These are phyloP conservation scores for Euryodendron excelsum DNA, from an alignment of 148 eudicot genomes.

Conservation along the genomic window DNA sequence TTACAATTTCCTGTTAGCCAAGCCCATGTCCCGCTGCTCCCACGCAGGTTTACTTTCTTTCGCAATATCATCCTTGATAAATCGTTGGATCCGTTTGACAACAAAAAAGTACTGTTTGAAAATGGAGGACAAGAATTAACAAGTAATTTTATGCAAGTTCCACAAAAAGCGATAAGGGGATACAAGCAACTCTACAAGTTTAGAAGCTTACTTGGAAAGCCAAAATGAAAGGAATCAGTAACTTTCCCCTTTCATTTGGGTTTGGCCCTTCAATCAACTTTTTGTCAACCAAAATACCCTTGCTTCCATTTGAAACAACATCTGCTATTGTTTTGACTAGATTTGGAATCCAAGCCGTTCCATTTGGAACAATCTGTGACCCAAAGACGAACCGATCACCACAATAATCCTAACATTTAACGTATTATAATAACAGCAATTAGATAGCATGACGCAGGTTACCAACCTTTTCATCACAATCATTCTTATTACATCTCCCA, in stretches of 20 bases:
- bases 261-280: constrained; percentile 91
- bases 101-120: constrained; percentile 58
- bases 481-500: constrained; percentile 93
- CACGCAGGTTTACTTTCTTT: constrained; percentile 50
- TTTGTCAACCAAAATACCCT: constrained; percentile 67
- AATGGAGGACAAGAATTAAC: background rate
- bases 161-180: background rate
- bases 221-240: constrained; percentile 64
- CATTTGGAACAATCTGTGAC: constrained; percentile 75
- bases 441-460: background rate
- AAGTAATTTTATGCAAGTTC: background rate
- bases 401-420: background rate
- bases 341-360: constrained; percentile 86
- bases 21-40: constrained; percentile 38
- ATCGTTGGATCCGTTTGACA: constrained; percentile 41
- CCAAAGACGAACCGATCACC: background rate
- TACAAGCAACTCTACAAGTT: constrained; percentile 2
- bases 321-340: constrained; percentile 64
- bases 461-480: constrained; percentile 79
- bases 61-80: constrained; percentile 53
- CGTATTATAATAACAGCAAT: background rate
- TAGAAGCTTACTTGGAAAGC: constrained; percentile 64
- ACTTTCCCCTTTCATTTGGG: constrained; percentile 71
- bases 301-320: constrained; percentile 64
- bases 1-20: constrained; percentile 14